Evolutionary conservation across 2,329 filamentous ascomycete species (phyloP).

Genomic region (Neoascochyta sp.): DNA sequence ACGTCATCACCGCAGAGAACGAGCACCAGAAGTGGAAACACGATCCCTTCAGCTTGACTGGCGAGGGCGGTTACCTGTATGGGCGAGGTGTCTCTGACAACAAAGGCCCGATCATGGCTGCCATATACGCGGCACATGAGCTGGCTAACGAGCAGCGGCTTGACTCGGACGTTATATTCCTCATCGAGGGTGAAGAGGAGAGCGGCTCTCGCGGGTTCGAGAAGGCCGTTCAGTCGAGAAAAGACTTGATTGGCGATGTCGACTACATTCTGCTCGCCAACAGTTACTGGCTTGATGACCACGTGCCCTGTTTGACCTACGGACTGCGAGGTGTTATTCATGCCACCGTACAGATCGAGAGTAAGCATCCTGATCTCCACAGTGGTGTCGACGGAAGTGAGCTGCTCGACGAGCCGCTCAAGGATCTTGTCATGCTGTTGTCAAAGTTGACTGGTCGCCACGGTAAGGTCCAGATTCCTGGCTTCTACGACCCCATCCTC

Average conservation of each 20-base stretch:
- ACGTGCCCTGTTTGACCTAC: constrained; percentile 92
- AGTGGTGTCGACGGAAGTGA: constrained; percentile 95
- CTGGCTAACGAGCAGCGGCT: constrained; percentile 78
- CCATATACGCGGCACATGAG: constrained; percentile 89
- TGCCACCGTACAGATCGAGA: constrained; percentile 84
- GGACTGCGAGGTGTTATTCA: constrained; percentile 91
- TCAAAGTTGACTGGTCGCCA: constrained; percentile 75
- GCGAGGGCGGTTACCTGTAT: constrained; percentile 88
- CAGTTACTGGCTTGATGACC: constrained; percentile 97
- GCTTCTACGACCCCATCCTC: constrained; percentile 82
- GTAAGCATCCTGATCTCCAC: constrained; percentile 82
- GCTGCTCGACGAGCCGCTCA: constrained; percentile 84
- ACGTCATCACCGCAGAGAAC: constrained; percentile 87
- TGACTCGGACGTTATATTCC: constrained; percentile 83
- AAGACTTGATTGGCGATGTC: constrained; percentile 79
- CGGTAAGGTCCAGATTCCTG: constrained; percentile 78
- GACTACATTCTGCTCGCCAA: constrained; percentile 96
- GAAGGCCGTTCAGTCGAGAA: constrained; percentile 73
- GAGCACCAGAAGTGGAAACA: constrained; percentile 78
- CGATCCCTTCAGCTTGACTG: constrained; percentile 85
- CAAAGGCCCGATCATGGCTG: constrained; percentile 92
- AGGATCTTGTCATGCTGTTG: constrained; percentile 81
- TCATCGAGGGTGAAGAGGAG: constrained; percentile 97
- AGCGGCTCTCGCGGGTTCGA: constrained; percentile 89
- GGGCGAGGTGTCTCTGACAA: constrained; percentile 97